Base-by-base conservation (phyloP, 306 rosid species). In the Corylus heterophylla region DNA sequence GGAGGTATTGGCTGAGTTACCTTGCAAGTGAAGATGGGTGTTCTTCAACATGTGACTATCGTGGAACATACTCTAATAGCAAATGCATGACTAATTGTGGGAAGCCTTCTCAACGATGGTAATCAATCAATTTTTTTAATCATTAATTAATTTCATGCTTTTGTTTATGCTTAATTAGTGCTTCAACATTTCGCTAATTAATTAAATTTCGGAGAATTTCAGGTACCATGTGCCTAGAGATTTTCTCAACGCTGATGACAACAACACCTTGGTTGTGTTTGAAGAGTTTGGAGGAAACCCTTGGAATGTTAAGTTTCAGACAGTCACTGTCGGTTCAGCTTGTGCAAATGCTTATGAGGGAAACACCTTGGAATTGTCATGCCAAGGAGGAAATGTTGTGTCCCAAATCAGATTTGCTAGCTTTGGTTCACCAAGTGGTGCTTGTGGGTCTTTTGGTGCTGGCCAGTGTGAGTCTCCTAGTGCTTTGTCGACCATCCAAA, bases 281-380 rank as follows among this genome's bases (percentile, higher is more conserved):
- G 89, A 86, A 78, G 89, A 83, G 58, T 29, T 79, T 2, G 88
- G 89, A 77, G 89, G 88, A 0, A 25, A 25, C 2, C 88, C 92
- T 2, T 67, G 31, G 55, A 31, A 73, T 3, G 73, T 84, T 18
- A 74, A 73, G 42, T 58, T 88, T 55, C 62, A 78, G 6, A 88
- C 88, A 0, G 66, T 83, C 0, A 78, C 75, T 2, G 48, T 84
- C 45, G 86, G 54, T 1, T 79, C 4, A 6, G 75, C 49, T 4
- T 81, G 89, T 72, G 89, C 72, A 0, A 58, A 81, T 64, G 63
- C 84, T 50, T 67, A 71, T 20, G 83, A 82, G 62, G 83, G 88
- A 31, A 54, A 61, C 18, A 37, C 45, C 1, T 49, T 86, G 76
- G 84, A 89, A 39, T 6, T 80, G 17, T 54, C 83, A 13, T 82